Conservation (phyloP, 1,284 basidiomycete genomes). For the Marasmius sp. region DNA sequence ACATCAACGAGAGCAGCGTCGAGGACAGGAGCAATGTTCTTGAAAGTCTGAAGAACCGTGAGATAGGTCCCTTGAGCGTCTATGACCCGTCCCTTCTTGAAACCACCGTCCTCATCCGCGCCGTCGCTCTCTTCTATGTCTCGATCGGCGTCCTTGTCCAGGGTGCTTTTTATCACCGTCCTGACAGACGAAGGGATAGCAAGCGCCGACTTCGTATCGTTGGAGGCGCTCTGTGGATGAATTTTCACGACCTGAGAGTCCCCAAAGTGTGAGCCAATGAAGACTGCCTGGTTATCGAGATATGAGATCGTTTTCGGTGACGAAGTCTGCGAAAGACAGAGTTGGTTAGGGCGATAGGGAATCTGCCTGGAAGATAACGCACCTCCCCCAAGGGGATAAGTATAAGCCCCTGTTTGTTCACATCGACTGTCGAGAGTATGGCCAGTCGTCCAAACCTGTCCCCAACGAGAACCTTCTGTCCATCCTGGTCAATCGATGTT, state of each 20-base stretch:
- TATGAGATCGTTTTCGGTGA: constrained; percentile 77
- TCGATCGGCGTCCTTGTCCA: constrained; percentile 24
- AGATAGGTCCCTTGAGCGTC: constrained; percentile 49
- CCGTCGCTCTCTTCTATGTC: no score
- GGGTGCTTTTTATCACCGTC: constrained; percentile 34
- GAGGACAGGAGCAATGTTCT: constrained; percentile 86
- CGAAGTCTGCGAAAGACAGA: constrained; percentile 55
- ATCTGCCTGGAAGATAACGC: constrained; percentile 16
- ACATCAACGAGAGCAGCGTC: constrained; percentile 81
- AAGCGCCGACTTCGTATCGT: constrained; percentile 45
- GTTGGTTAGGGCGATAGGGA: background rate
- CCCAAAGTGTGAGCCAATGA: constrained; percentile 81
- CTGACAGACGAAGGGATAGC: constrained; percentile 47
- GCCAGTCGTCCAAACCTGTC: constrained; percentile 78
- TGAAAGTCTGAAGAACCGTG: constrained; percentile 62
- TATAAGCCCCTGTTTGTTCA: constrained; percentile 47
- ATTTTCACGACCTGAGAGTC: constrained; percentile 79
- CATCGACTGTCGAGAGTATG: constrained; percentile 57
- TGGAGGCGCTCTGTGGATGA: constrained; percentile 41
- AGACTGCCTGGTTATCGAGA: constrained; percentile 74
- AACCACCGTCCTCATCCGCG: no score
- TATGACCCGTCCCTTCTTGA: constrained; percentile 29
- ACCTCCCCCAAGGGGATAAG: constrained; percentile 77
- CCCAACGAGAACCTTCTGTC: constrained; percentile 63
- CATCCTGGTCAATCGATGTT: constrained; percentile 49